Conservation (phyloP, 208 protist genomes). For the Trypanosoma theileri region DNA sequence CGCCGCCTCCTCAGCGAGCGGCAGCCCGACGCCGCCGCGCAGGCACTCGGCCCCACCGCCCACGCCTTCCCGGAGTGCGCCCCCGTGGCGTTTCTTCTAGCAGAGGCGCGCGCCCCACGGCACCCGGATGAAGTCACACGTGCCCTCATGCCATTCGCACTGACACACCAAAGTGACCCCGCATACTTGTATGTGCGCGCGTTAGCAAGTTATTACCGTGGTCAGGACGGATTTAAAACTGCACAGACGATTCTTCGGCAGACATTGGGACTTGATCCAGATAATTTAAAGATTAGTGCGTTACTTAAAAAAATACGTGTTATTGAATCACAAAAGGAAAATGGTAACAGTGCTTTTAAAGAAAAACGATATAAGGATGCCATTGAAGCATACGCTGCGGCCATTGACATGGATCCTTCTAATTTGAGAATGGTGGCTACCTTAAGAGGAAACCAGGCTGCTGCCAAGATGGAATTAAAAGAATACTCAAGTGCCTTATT, state of each 20-base stretch:
- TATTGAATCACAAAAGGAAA: slow-evolving; percentile 73
- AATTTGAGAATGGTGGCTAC: slow-evolving; percentile 76
- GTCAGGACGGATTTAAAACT: slow-evolving; percentile 60
- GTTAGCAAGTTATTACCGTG: slow-evolving; percentile 67
- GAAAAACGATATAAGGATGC: slow-evolving; percentile 67
- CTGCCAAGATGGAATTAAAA: slow-evolving; percentile 82
- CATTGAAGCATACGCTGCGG: slow-evolving; percentile 69
- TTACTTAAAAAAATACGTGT: slow-evolving; percentile 78
- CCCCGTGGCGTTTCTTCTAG: slow-evolving; percentile 59
- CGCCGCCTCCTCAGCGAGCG: slow-evolving; percentile 40
- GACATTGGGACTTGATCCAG: slow-evolving; percentile 71
- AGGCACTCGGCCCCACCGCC: slow-evolving; percentile 29
- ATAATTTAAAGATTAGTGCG: slow-evolving; percentile 56
- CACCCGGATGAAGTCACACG: slow-evolving; percentile 58
- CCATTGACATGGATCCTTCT: slow-evolving; percentile 72
- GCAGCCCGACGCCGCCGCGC: slow-evolving; percentile 36
- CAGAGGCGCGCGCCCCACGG: slow-evolving; percentile 45
- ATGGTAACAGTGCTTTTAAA: slow-evolving; percentile 85
- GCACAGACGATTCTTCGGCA: slow-evolving; percentile 71
- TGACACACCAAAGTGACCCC: slow-evolving; percentile 50
- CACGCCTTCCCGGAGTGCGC: slow-evolving; percentile 66
- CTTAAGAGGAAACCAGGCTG: slow-evolving; percentile 89
- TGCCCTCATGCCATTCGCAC: slow-evolving; percentile 46
- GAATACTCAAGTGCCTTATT: slow-evolving; percentile 85
- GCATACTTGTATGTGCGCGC: slow-evolving; percentile 72